Base-by-base conservation (phyloP, 176 grass and related monocot genomes). In the Avena eriantha region DNA sequence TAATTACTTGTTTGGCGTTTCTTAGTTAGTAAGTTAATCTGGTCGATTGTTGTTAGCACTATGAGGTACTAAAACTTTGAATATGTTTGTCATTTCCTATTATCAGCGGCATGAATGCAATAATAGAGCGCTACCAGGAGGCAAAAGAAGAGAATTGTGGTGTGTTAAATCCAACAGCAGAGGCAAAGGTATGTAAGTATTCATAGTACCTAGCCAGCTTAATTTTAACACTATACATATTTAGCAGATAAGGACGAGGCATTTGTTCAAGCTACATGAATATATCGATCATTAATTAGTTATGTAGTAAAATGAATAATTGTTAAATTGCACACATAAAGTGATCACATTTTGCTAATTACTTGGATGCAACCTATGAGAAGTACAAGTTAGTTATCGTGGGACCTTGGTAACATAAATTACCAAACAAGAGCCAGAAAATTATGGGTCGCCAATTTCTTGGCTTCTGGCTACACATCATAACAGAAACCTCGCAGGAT, bases 111-210 rank as follows among this genome's bases (percentile, higher is more conserved):
- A 82, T 87, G 86, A 66, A 87, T 65, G 39, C 58, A 24, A 67
- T 67, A 46, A 55, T 87, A 67, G 70, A 82, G 51, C 69, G 79
- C 14, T 87, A 87, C 79, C 79, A 87, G 34, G 79, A 87, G 86
- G 60, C 23, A 21, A 67, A 50, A 77, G 79, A 46, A 35, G 86
- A 88, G 22, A 14, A 76, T 17, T 77, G 1, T 22, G 34, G 34
- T 49, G 31, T 82, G 60, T 56, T 88, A 29, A 87, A 87, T 82
- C 57, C 86, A 82, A 1, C 53, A 49, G 54, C 86, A 5, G 86
- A 87, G 70, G 69, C 69, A 47, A 87, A 87, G 86, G 80, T 88
- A 87, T 31, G 79, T 21, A 69, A 17, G 1, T n/a, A 41, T n/a
- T 36, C 18, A 13, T 43, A 71, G 35, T 71, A 71, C 9, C 9